Conservation (phyloP, 495 filamentous ascomycete genomes). For the Podospora bellae-mahoneyi region DNA sequence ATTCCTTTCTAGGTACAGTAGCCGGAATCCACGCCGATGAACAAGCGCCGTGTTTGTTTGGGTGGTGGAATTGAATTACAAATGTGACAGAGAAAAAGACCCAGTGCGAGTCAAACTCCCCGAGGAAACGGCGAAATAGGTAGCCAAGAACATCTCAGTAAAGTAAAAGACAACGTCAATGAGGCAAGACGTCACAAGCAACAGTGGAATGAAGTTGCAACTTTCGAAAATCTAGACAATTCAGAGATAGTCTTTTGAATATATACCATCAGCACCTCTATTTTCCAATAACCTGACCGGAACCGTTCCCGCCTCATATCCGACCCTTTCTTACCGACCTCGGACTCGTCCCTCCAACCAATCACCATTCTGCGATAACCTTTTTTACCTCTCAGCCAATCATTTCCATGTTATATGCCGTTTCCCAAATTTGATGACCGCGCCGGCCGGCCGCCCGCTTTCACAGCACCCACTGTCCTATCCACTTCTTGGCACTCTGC, state of each 20-base stretch:
- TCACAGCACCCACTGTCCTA: neutral
- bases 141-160: neutral
- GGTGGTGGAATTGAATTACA: no score
- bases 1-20: neutral
- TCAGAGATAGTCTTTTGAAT: neutral
- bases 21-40: conserved; percentile 13
- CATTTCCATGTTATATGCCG: neutral
- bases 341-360: neutral
- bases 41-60: neutral
- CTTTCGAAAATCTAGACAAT: neutral
- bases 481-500: neutral
- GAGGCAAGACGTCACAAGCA: neutral
- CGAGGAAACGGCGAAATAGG: neutral
- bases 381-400: conserved; percentile 15
- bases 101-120: neutral
- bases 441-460: no score
- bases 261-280: neutral
- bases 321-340: neutral
- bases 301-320: neutral
- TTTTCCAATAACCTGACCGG: neutral
- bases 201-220: neutral
- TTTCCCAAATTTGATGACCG: neutral
- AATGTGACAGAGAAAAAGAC: neutral
- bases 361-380: conserved; percentile 17
- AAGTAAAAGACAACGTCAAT: neutral